phyloP scores from a whole-genome alignment of 2,329 filamentous ascomycete species.

The Coleophoma crateriformis region DNA sequence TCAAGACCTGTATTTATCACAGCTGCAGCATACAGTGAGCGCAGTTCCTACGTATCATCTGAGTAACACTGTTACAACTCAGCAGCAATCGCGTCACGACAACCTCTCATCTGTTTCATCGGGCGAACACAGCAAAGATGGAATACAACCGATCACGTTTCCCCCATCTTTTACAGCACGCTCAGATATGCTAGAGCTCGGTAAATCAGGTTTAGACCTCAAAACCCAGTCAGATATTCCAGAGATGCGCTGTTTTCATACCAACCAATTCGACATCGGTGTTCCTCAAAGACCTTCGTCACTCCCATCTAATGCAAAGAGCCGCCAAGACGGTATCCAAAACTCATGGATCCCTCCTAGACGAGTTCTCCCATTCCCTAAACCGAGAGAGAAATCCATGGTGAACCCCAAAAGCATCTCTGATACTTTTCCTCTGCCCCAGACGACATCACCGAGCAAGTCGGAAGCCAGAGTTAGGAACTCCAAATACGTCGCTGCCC shows the following conservation, averaged over 20 bases:
- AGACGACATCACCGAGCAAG: constrained; percentile 14
- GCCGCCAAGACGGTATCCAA: background rate
- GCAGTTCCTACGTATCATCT: too few species aligned
- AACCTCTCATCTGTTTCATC: too few species aligned
- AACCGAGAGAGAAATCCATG: constrained; percentile 2
- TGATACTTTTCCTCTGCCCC: constrained; percentile 17
- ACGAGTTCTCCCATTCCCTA: constrained; percentile 21
- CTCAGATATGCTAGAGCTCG: too few species aligned
- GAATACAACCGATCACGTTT: too few species aligned
- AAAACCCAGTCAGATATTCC: background rate
- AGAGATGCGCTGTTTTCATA: background rate
- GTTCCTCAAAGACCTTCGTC: constrained; percentile 1
- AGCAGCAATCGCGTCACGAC: too few species aligned
- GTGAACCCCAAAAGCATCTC: constrained; percentile 3
- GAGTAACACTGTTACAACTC: too few species aligned
- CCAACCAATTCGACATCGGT: background rate
- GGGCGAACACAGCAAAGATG: too few species aligned
- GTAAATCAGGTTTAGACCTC: background rate
- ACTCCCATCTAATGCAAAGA: constrained; percentile 1
- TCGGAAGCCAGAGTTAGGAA: background rate
- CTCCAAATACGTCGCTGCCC: background rate
- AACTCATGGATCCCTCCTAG: constrained; percentile 17
- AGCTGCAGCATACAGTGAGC: too few species aligned
- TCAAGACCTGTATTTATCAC: too few species aligned
- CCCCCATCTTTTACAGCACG: too few species aligned